A percentile compares a stretch with the other conserved stretches of the same genome.
phyloP scores from a whole-genome alignment of 257 asterid genomes.

The Prunella vulgaris region DNA sequence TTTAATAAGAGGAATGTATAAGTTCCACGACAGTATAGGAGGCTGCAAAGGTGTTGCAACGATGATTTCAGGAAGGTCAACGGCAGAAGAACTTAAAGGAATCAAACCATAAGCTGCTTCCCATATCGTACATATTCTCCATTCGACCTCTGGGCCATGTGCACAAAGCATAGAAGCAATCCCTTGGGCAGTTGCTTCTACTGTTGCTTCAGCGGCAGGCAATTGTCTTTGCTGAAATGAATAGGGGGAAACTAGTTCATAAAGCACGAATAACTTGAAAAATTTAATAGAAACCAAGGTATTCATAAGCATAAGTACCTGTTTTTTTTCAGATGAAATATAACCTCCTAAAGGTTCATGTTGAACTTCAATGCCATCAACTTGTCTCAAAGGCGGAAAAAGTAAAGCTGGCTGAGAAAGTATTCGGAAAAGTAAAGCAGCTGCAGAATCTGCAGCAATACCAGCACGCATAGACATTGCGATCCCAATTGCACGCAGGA shows the following conservation, averaged over 20 bases:
- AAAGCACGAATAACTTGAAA: conserved; percentile 12
- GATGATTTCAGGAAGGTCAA: conserved; percentile 94
- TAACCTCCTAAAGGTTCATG: conserved; percentile 55
- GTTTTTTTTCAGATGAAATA: conserved; percentile 56
- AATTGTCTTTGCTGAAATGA: conserved; percentile 60
- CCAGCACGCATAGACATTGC: conserved; percentile 99
- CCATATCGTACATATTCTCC: conserved; percentile 99
- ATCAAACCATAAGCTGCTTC: conserved; percentile 99
- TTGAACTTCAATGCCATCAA: conserved; percentile 80
- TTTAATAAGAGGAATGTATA: conserved; percentile 90
- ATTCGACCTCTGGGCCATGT: conserved; percentile 98
- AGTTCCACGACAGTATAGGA: conserved; percentile 88
- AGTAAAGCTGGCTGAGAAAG: conserved; percentile 97
- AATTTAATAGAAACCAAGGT: conserved; percentile 7
- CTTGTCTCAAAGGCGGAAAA: conserved; percentile 92
- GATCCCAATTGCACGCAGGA: conserved; percentile 91
- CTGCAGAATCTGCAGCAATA: conserved; percentile 96
- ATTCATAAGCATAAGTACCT: conserved; percentile 45
- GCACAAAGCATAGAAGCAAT: conserved; percentile 99
- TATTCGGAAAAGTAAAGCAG: conserved; percentile 94
- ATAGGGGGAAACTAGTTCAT: conserved; percentile 15
- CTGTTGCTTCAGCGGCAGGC: conserved; percentile 81
- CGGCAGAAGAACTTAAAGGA: conserved; percentile 91
- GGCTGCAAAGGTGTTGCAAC: conserved; percentile 96
- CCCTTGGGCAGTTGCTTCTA: conserved; percentile 98